These are phyloP conservation scores for Clathrus columnatus DNA, from an alignment of 768 basidiomycete species.

Conservation along the genomic window DNA sequence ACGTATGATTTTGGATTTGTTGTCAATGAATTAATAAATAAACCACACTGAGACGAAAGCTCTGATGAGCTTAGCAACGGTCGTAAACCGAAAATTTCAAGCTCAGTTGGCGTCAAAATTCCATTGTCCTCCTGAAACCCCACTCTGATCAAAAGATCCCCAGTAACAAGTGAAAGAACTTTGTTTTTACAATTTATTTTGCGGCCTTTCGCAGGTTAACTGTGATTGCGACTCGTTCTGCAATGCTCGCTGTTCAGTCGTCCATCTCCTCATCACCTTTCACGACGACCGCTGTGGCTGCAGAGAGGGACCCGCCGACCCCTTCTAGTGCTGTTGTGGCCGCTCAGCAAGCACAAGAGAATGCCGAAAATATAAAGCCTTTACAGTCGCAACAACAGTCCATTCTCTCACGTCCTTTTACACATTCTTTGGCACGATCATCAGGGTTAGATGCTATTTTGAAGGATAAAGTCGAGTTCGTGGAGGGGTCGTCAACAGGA, in stretches of 20 bases:
- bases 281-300: slow-evolving; percentile 45
- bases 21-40: no score
- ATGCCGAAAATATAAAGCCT: no score
- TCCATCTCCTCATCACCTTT: slow-evolving; percentile 1
- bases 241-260: slow-evolving; percentile 12
- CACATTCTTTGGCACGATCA: slow-evolving; percentile 65
- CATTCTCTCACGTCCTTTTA: no score
- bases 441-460: slow-evolving; percentile 23
- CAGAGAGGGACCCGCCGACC: neutral
- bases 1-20: no score
- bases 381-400: no score
- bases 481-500: slow-evolving; percentile 78
- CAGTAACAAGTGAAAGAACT: no score
- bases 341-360: no score
- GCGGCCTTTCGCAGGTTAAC: neutral
- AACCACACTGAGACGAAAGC: no score
- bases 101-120: slow-evolving; percentile 1
- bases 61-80: no score
- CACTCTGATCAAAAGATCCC: slow-evolving; percentile 7
- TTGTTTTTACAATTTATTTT: no score
- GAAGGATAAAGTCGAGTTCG: slow-evolving; percentile 49
- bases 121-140: slow-evolving; percentile 9
- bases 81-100: neutral
- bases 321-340: no score
- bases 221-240: neutral